A percentile compares a stretch with the other conserved stretches of the same genome.
Evolutionary conservation across 306 rosid genomes (phyloP).

Genomic region (Pyrus betulifolia): DNA sequence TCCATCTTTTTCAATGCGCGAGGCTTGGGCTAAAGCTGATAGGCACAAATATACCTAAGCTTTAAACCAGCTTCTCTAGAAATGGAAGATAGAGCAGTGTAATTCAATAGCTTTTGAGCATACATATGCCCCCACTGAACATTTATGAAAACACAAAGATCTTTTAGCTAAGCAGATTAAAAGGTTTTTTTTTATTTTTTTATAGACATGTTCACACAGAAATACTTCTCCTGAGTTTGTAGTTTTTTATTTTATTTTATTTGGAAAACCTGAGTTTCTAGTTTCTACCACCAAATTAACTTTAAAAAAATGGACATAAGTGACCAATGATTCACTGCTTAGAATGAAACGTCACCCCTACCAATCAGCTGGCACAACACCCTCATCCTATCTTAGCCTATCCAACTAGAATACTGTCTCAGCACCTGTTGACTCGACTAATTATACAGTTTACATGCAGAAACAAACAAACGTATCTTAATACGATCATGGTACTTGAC

Average conservation of each 20-base stretch:
- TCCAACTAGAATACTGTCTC: not conserved
- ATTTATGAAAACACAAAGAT: too few species aligned
- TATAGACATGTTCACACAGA: not conserved
- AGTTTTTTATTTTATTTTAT: too few species aligned
- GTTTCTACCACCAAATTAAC: not conserved
- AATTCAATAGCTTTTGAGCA: too few species aligned
- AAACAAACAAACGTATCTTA: conserved; percentile 16
- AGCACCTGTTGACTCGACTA: conserved; percentile 18
- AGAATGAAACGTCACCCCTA: not conserved
- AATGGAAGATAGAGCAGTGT: too few species aligned
- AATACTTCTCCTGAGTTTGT: not conserved
- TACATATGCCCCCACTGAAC: too few species aligned
- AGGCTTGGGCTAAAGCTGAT: too few species aligned
- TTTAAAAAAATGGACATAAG: not conserved
- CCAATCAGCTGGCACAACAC: not conserved
- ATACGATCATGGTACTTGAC: conserved; percentile 15
- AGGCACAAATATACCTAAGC: too few species aligned
- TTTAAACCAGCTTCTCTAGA: too few species aligned
- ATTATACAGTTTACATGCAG: conserved; percentile 18
- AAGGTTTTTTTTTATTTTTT: too few species aligned
- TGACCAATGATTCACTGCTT: not conserved
- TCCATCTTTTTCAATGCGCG: too few species aligned
- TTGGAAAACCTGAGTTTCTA: not conserved
- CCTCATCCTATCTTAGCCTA: not conserved
- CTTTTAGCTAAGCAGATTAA: too few species aligned